phyloP scores from a whole-genome alignment of 2,329 filamentous ascomycete species.

The Colletotrichum sp. region DNA sequence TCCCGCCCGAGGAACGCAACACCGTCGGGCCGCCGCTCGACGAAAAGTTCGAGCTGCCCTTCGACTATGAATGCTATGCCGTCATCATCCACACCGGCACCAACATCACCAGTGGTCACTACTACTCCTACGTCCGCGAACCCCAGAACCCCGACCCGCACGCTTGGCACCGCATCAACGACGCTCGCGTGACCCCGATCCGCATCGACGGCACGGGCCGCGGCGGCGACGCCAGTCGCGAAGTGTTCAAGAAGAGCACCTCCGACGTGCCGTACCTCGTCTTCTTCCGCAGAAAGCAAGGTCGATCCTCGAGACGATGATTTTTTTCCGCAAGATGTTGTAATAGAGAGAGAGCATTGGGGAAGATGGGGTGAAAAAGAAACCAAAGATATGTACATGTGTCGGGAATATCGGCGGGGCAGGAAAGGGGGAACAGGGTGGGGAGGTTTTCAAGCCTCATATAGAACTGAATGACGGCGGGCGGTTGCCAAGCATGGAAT shows the following conservation, averaged over 20 bases:
- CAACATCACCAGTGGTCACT: constrained; percentile 76
- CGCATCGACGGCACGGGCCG: constrained; percentile 41
- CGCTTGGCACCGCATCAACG: constrained; percentile 56
- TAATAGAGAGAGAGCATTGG: not conserved
- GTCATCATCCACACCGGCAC: constrained; percentile 78
- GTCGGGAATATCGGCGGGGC: not conserved
- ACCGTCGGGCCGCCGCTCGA: constrained; percentile 27
- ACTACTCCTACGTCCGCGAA: constrained; percentile 73
- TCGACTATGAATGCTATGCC: constrained; percentile 84
- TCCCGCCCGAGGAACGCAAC: constrained; percentile 39
- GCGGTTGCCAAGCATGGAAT: not conserved
- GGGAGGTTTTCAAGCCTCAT: not conserved
- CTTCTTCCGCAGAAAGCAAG: constrained; percentile 46
- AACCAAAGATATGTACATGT: not conserved
- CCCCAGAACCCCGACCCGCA: constrained; percentile 46
- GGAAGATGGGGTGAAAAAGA: not conserved
- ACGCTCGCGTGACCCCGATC: constrained; percentile 44
- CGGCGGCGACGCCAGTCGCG: constrained; percentile 36
- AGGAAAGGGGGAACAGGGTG: not conserved
- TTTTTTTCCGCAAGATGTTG: not conserved
- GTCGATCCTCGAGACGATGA: constrained; percentile 2
- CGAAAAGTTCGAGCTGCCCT: constrained; percentile 56
- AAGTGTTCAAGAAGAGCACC: constrained; percentile 41
- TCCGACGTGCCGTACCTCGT: constrained; percentile 51
- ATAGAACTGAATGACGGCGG: not conserved